Evolutionary conservation across 768 basidiomycete species (phyloP).

Genomic region (Pisolithus tinctorius): DNA sequence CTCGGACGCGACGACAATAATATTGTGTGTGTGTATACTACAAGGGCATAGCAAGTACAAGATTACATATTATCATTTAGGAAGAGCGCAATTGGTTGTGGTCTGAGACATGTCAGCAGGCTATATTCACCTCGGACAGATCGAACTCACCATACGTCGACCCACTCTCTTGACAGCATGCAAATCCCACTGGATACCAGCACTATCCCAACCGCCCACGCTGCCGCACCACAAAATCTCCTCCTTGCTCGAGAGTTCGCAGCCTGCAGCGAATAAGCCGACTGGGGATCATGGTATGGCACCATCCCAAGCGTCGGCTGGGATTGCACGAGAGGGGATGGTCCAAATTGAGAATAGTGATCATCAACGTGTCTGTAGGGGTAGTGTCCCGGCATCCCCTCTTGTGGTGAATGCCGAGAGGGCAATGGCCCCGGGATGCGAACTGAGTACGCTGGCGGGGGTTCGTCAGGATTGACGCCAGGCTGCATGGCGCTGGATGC

Average conservation of each 20-base stretch:
- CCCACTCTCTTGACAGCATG: constrained; percentile 4
- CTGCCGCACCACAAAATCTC: constrained; percentile 37
- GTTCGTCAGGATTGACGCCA: constrained; percentile 21
- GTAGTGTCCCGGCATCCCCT: constrained; percentile 10
- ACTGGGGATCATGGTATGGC: constrained; percentile 39
- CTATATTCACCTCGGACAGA: no score
- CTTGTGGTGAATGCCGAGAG: constrained; percentile 12
- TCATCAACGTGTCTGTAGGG: constrained; percentile 9
- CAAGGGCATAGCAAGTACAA: no score
- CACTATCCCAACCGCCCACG: constrained; percentile 33
- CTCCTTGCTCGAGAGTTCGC: constrained; percentile 34
- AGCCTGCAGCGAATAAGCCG: constrained; percentile 30
- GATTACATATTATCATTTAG: no score
- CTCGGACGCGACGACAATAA: no score
- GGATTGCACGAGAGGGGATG: constrained; percentile 35
- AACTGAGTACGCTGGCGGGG: constrained; percentile 8
- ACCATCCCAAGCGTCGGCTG: constrained; percentile 28
- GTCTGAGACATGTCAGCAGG: no score
- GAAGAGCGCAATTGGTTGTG: no score
- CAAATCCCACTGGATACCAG: constrained; percentile 20
- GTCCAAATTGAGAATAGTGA: constrained; percentile 25
- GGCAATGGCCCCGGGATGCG: constrained; percentile 6
- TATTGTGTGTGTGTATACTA: no score
- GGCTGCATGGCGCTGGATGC: not conserved
- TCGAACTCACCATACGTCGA: no score